Base-by-base conservation (phyloP, 768 basidiomycete species). In the Solioccasus polychromus region DNA sequence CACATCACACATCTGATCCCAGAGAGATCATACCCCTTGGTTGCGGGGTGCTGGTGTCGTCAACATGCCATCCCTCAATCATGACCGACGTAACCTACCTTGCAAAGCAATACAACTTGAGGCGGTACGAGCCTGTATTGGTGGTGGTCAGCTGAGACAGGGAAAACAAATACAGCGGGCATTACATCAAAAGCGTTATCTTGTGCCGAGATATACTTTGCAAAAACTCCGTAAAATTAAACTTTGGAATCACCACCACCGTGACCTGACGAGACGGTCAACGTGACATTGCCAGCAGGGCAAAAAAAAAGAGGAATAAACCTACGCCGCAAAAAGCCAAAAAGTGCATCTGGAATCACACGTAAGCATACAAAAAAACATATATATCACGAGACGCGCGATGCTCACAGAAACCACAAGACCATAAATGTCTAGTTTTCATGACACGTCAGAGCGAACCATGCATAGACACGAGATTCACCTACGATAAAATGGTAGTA, bases 71-170 rank as follows among this genome's bases (percentile, higher is more conserved):
- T 39, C 37, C 43, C n/a, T 26, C 14, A 40, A 29, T 10, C 3
- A 3, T 15, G 23, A 23, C 18, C 35, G 28, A 29, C 0, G n/a
- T n/a, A 32, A 44, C 52, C 38, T 53, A 79, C 82, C 70, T 85
- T 85, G 71, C 79, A 80, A n/a, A 85, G 61, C 14, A 83, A 66
- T 9, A 85, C 76, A 6, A 82, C 72, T 45, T 83, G 80, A 15
- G 83, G 83, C 15, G 83, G 83, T 26, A 85, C 82, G 18, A 85
- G 60, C 46, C 81, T 83, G 40, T 15, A 35, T 47, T 14, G 31
- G 7, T 5, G 38, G 41, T 28, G 2, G 34, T 48, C 20, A 50
- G 12, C 22, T 2, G 18, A 32, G 20, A 10, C n/a, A 18, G 7
- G 28, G 12, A 22, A 5, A 24, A 35, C 23, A 17, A 30, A 30